A percentile compares a stretch with the other conserved stretches of the same genome.
These are phyloP conservation scores for Neonothopanus nambi DNA, from an alignment of 1,284 basidiomycete genomes.

Conservation along the genomic window DNA sequence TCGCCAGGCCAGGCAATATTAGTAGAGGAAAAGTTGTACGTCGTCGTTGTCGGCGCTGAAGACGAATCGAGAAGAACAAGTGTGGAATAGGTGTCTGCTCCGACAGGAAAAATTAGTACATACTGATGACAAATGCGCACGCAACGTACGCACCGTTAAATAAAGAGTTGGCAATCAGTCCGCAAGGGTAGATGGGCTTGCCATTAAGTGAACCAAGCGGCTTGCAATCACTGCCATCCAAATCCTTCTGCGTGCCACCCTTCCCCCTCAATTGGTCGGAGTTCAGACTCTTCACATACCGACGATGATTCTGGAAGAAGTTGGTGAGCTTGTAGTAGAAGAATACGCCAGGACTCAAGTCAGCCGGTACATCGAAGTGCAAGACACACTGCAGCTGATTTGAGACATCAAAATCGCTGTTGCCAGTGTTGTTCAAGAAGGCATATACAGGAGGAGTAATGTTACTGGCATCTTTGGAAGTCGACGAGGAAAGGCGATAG, in stretches of 20 bases:
- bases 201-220: constrained; percentile 65
- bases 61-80: constrained; percentile 54
- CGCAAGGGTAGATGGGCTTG: constrained; percentile 88
- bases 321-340: constrained; percentile 97
- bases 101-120: constrained; percentile 7
- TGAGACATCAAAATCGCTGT: constrained; percentile 42
- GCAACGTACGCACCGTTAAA: constrained; percentile 78
- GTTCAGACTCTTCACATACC: constrained; percentile 94
- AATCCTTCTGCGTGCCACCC: constrained; percentile 46
- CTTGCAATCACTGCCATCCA: constrained; percentile 85
- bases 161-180: constrained; percentile 95
- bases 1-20: constrained; percentile 97
- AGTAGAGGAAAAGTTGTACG: constrained; percentile 77
- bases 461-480: constrained; percentile 46
- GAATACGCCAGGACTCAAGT: constrained; percentile 79
- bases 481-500: constrained; percentile 69
- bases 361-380: constrained; percentile 80
- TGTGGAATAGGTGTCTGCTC: constrained; percentile 75
- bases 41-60: constrained; percentile 38
- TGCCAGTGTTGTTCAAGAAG: constrained; percentile 55
- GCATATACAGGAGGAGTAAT: constrained; percentile 62
- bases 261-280: constrained; percentile 86
- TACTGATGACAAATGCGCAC: constrained; percentile 8
- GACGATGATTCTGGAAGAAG: constrained; percentile 98
- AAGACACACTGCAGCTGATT: constrained; percentile 69